Evolutionary conservation across 768 basidiomycete genomes (phyloP).

Genomic region (Trametes coccinea): DNA sequence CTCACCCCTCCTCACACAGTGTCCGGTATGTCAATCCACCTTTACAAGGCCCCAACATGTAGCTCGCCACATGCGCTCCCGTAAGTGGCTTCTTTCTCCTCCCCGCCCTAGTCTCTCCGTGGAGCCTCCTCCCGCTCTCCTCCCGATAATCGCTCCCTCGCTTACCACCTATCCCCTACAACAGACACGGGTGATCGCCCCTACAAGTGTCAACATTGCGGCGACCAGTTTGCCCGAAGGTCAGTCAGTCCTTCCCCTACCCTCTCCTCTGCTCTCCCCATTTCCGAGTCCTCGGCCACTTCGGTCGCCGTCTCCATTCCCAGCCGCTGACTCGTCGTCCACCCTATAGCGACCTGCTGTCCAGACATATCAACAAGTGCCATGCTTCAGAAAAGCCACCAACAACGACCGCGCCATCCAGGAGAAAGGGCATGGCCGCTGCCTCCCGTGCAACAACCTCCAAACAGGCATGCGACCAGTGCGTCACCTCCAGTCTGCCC

Average conservation of each 20-base stretch:
- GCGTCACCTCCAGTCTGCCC: slow-evolving; percentile 70
- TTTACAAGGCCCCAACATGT: slow-evolving; percentile 92
- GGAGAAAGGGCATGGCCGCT: slow-evolving; percentile 68
- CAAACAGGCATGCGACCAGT: slow-evolving; percentile 85
- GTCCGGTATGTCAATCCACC: slow-evolving; percentile 83
- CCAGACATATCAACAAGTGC: slow-evolving; percentile 86
- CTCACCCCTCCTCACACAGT: slow-evolving; percentile 38
- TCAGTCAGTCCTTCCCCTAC: too few species aligned
- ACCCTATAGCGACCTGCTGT: slow-evolving; percentile 78
- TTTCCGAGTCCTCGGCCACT: not conserved
- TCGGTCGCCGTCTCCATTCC: not conserved
- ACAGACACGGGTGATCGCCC: slow-evolving; percentile 88
- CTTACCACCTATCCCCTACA: slow-evolving; percentile 5
- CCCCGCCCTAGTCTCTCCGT: too few species aligned
- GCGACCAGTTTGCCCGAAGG: slow-evolving; percentile 90
- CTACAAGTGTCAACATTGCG: slow-evolving; percentile 86
- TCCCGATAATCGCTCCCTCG: slow-evolving; percentile 11
- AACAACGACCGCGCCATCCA: slow-evolving; percentile 37
- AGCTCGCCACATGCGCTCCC: slow-evolving; percentile 86
- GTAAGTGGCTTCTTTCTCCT: slow-evolving; percentile 49
- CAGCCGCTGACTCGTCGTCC: slow-evolving; percentile 2
- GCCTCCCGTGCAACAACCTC: slow-evolving; percentile 74
- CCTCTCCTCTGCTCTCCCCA: not conserved
- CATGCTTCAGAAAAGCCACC: slow-evolving; percentile 74
- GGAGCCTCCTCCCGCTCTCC: slow-evolving; percentile 7